Base-by-base conservation (phyloP, 2,329 filamentous ascomycete species). In the Colletotrichum acutatum region DNA sequence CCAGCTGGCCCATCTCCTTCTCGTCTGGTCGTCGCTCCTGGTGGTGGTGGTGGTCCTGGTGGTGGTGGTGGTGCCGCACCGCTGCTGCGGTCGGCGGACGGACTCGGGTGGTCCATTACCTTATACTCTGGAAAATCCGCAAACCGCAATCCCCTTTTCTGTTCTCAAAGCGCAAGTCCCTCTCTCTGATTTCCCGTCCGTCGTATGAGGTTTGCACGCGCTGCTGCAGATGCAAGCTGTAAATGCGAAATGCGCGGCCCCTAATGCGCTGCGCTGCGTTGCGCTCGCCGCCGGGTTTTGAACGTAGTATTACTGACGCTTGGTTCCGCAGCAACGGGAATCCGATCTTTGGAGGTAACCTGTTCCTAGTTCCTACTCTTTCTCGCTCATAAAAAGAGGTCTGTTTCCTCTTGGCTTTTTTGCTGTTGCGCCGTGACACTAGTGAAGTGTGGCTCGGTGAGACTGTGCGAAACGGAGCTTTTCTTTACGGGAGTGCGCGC, bases 11-110 rank as follows among this genome's bases (percentile, higher is more conserved):
- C 42, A n/a, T n/a, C 52, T 28, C 61, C 61, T 46, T 54, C 49
- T 54, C 60, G 60, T 34, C 60, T 64, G 66, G 52, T 34, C 34
- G 68, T 46, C 37, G 14, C 37, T 42, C 14, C 37, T 42, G 37
- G 14, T 16, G 37, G 37, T 6, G 37, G 37, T 42, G 14, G 14
- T 42, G 37, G 14, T 42, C 32, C 32, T 16, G 37, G 37, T 42
- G 37, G 37, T 42, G 37, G 37, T 42, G 37, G 14, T 19, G 37
- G 5, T 54, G 66, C 54, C 54, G 59, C 37, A 60, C 60, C 63
- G 63, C 58, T 52, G 66, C 69, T 60, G 60, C 66, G 66, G 66
- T 54, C 70, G 60, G 42, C 60, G 42, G 60, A 62, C 60, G 60
- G 60, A 52, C 60, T 62, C 28, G 60, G 60, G 42, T 62, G 60